Evolutionary conservation across 140 eudicot genomes (phyloP).

Genomic region (Oenanthe javanica): DNA sequence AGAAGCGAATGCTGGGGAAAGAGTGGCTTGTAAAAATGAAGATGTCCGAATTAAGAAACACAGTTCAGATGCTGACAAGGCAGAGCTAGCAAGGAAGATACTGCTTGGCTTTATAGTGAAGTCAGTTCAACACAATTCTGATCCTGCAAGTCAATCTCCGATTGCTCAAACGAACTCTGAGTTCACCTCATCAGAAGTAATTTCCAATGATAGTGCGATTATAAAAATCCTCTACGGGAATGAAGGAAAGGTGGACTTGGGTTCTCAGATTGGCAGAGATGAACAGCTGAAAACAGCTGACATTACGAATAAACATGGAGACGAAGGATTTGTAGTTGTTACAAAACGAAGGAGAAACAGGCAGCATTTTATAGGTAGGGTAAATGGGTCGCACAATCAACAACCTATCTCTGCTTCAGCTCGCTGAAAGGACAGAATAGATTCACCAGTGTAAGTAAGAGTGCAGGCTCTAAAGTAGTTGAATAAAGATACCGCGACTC

Average conservation of each 20-base stretch:
- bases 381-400: slow-evolving; percentile 53
- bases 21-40: slow-evolving; percentile 24
- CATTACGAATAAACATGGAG: slow-evolving; percentile 34
- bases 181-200: slow-evolving; percentile 45
- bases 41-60: slow-evolving; percentile 41
- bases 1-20: slow-evolving; percentile 23
- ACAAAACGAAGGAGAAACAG: slow-evolving; percentile 77
- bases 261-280: slow-evolving; percentile 6
- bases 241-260: slow-evolving; percentile 35
- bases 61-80: slow-evolving; percentile 70
- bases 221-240: slow-evolving; percentile 53
- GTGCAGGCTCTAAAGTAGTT: neutral
- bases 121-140: slow-evolving; percentile 65
- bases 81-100: slow-evolving; percentile 95
- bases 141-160: slow-evolving; percentile 24
- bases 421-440: slow-evolving; percentile 30
- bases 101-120: slow-evolving; percentile 82
- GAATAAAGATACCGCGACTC: neutral
- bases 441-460: neutral
- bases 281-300: slow-evolving; percentile 17
- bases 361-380: slow-evolving; percentile 56
- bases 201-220: slow-evolving; percentile 74
- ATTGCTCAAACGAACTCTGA: slow-evolving; percentile 31
- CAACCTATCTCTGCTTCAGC: slow-evolving; percentile 77
- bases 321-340: slow-evolving; percentile 88